These are phyloP conservation scores for Talaromyces atroroseus DNA, from an alignment of 2,329 filamentous ascomycete species.

Conservation along the genomic window DNA sequence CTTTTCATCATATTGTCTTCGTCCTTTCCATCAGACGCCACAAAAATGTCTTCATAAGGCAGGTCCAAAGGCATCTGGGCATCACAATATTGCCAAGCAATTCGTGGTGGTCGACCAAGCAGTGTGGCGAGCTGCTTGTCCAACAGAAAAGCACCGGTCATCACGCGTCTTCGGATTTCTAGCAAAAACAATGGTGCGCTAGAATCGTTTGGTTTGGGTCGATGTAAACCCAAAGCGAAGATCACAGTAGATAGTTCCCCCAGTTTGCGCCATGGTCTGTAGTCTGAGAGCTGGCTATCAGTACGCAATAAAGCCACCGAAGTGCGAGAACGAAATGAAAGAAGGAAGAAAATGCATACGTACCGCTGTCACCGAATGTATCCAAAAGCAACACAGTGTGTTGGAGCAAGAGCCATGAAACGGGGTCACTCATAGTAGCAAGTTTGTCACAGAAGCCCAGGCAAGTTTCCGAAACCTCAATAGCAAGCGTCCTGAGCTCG, in stretches of 20 bases:
- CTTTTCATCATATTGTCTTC: not conserved
- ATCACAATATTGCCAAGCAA: slow-evolving; percentile 31
- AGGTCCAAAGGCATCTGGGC: slow-evolving; percentile 25
- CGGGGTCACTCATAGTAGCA: slow-evolving; percentile 1
- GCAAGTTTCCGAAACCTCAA: not conserved
- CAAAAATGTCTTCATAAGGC: not conserved
- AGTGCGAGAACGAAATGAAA: not conserved
- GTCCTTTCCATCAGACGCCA: not conserved
- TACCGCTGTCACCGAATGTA: not conserved
- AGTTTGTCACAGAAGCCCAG: slow-evolving; percentile 2
- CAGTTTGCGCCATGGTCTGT: slow-evolving; percentile 40
- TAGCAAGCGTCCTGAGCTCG: not conserved
- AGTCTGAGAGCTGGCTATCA: slow-evolving; percentile 26
- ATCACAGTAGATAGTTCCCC: slow-evolving; percentile 41
- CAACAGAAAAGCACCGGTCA: slow-evolving; percentile 34
- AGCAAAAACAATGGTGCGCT: slow-evolving; percentile 27
- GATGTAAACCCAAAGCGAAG: slow-evolving; percentile 42
- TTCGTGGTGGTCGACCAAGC: slow-evolving; percentile 39
- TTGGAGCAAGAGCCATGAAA: slow-evolving; percentile 11
- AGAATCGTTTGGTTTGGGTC: slow-evolving; percentile 23
- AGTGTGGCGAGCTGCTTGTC: slow-evolving; percentile 43
- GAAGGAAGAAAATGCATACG: not conserved
- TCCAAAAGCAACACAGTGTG: slow-evolving; percentile 1
- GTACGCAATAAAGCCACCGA: not conserved
- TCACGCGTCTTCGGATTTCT: slow-evolving; percentile 30